Base-by-base conservation (phyloP, 805 yeast genomes). In the Metschnikowia similis region DNA sequence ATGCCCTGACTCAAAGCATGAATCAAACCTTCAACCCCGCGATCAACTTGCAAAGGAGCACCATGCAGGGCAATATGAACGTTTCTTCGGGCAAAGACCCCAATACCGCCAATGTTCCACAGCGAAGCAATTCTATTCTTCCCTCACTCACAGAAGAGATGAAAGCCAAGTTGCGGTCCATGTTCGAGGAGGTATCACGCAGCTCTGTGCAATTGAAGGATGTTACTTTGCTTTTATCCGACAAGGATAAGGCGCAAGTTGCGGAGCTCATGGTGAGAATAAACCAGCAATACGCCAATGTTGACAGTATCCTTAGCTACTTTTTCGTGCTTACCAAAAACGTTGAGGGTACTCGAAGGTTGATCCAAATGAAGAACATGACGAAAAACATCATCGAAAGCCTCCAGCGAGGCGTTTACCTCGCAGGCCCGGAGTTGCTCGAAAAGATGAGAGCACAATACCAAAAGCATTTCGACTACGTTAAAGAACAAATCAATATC, bases 301-400 rank as follows among this genome's bases (percentile, higher is more conserved):
- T 86, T 14, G 95, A 89, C 62, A 84, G 84, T 52, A 74, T 89
- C 39, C 81, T 88, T 37, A 89, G 95, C 35, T 83, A 87, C 61
- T 88, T 87, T 59, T 89, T 80, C 61, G 78, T 85, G 51, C 73
- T 88, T 52, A 86, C 96, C 1, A 82, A 84, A 58, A 87, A 86
- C 64, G 78, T 76, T 44, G 87, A 83, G 45, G 91, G 88, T 8
- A 85, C 96, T 1, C 83, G 81, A 59, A 80, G 87, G 56, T 77
- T 90, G 51, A 76, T 90, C 52, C 91, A 87, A 62, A 81, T 87
- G 75, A 84, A 89, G 66, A 77, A 82, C 52, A 84, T 89, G 84
- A 82, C 88, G 40, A 84, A 82, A 60, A 86, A 84, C 62, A 86
- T 89, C 52, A 69, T 84, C 56, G 94, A 88, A 46, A 83, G 80